Percentiles rank a stretch among this genome's conserved stretches.
Conservation (phyloP, 2,329 filamentous ascomycete genomes). For the Aspergillus glaucus region DNA sequence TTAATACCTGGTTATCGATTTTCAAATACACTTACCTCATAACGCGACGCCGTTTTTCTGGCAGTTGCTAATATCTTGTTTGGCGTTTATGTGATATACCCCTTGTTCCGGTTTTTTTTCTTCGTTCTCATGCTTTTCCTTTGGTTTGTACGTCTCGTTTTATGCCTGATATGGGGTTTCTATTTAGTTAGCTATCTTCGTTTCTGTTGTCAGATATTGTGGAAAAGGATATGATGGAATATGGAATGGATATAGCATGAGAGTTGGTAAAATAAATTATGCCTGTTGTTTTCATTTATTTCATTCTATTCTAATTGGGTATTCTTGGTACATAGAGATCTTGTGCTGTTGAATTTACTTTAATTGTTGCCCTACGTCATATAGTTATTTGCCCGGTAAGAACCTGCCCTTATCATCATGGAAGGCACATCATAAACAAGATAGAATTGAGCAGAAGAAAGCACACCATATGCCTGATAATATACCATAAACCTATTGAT, state of each 20-base stretch:
- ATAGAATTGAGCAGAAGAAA: too few species aligned
- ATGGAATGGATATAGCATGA: constrained; percentile 1
- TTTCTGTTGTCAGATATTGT: background rate
- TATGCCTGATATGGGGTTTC: background rate
- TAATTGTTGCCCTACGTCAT: too few species aligned
- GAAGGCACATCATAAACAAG: too few species aligned
- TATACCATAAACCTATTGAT: too few species aligned
- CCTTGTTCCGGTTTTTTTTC: constrained; percentile 22
- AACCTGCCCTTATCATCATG: too few species aligned
- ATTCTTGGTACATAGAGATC: too few species aligned
- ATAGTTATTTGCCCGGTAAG: too few species aligned
- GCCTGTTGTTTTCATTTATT: too few species aligned
- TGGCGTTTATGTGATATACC: constrained; percentile 38
- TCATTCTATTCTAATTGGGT: too few species aligned
- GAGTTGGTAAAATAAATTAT: background rate
- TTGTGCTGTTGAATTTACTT: too few species aligned
- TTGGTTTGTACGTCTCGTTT: background rate
- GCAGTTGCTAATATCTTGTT: constrained; percentile 2
- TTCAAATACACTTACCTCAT: background rate
- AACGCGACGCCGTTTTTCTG: background rate
- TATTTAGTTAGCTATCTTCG: too few species aligned
- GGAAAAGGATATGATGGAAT: background rate
- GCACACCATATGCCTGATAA: too few species aligned
- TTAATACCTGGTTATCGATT: background rate
- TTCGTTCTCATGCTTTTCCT: constrained; percentile 8